Evolutionary conservation across 148 eudicot species (phyloP).

Genomic region (Talinum fruticosum): DNA sequence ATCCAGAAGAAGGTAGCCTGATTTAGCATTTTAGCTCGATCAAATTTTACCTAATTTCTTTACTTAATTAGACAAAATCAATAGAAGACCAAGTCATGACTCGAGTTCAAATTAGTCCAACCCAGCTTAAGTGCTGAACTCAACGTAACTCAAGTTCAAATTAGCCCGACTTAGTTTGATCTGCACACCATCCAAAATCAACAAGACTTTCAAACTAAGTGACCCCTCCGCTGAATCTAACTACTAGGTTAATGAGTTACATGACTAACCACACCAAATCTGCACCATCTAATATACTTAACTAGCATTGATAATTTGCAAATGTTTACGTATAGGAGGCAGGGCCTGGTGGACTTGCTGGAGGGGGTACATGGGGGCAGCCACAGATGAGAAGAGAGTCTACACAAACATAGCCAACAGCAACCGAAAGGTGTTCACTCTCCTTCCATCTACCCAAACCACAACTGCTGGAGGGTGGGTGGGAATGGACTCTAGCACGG

Average conservation of each 20-base stretch:
- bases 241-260: background rate
- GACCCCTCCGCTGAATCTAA: background rate
- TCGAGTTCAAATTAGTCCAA: too few species aligned
- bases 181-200: background rate
- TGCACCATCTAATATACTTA: background rate
- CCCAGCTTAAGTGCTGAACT: too few species aligned
- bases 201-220: too few species aligned
- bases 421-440: constrained; percentile 26
- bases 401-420: constrained; percentile 53
- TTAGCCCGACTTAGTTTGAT: background rate
- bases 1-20: too few species aligned
- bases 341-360: constrained; percentile 39
- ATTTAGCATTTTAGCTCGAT: too few species aligned
- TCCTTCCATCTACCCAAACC: constrained; percentile 32
- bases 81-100: background rate
- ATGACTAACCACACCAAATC: background rate
- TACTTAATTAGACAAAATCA: too few species aligned
- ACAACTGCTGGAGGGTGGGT: constrained; percentile 48
- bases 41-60: too few species aligned
- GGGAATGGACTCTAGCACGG: constrained; percentile 37
- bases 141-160: background rate
- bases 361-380: constrained; percentile 59
- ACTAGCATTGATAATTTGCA: background rate
- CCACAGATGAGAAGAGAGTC: constrained; percentile 34
- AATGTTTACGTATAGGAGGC: constrained; percentile 31